Evolutionary conservation across 495 filamentous ascomycete species (phyloP).

Genomic region (Penicillium bovifimosum): DNA sequence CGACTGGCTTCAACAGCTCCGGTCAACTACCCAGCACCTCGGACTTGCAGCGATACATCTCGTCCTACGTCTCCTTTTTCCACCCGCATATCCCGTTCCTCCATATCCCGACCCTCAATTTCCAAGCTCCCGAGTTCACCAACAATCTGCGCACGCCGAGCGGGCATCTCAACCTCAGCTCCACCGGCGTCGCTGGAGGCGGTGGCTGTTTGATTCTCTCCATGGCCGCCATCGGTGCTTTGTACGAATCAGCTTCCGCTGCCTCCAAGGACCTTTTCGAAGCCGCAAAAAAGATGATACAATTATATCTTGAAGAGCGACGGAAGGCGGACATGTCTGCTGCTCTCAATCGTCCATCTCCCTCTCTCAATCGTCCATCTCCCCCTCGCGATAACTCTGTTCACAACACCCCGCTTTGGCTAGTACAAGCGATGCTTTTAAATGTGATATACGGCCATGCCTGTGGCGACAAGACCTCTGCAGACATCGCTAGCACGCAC

Average conservation of each 20-base stretch:
- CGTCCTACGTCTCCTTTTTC: constrained; percentile 88
- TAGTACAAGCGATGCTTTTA: constrained; percentile 97
- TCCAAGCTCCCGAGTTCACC: constrained; percentile 70
- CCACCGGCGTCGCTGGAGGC: constrained; percentile 65
- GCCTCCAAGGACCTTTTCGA: constrained; percentile 86
- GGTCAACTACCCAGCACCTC: constrained; percentile 75
- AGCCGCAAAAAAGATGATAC: constrained; percentile 91
- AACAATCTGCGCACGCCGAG: constrained; percentile 50
- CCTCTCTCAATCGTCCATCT: constrained; percentile 55
- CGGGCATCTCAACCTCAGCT: constrained; percentile 51
- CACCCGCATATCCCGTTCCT: constrained; percentile 93
- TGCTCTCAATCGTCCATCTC: constrained; percentile 58
- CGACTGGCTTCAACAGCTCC: constrained; percentile 42
- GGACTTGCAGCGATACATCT: constrained; percentile 88
- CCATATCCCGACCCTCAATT: constrained; percentile 87
- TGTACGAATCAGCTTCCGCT: constrained; percentile 82
- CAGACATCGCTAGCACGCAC: constrained; percentile 87
- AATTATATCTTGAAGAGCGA: constrained; percentile 86
- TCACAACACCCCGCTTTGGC: constrained; percentile 85
- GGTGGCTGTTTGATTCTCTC: constrained; percentile 88
- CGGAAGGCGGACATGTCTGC: constrained; percentile 84
- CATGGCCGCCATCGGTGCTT: constrained; percentile 91
- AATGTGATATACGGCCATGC: constrained; percentile 96
- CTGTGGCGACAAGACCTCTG: constrained; percentile 83
- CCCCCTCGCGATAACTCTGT: constrained; percentile 58